Base-by-base conservation (phyloP, 345 rosid species). In the Jatropha curcas region DNA sequence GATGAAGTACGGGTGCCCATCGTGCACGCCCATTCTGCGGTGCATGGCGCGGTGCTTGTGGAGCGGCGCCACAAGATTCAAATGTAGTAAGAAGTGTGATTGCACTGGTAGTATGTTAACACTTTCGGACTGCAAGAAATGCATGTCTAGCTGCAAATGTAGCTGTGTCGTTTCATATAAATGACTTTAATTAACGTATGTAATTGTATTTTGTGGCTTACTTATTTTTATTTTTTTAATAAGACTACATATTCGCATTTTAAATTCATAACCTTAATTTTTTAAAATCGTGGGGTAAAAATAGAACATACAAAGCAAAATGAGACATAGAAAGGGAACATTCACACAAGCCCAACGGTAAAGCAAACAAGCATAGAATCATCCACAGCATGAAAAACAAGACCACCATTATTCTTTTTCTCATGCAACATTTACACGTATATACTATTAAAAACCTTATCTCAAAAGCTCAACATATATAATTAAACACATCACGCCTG, bases 31-130 rank as follows among this genome's bases (percentile, higher is more conserved):
- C 28, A 78, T 82, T 22, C 80, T 93, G 2, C 83, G 76, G 20
- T 90, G 98, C 89, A 88, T 89, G 97, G 92, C 92, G 0, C 79
- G 79, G 79, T 93, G 98, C 76, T 83, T 90, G 80, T 90, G 96
- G 98, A 80, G 90, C 0, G 94, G 93, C 53, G 75, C 64, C 8
- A 35, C 87, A 5, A 84, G 59, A 72, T 48, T 82, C 0, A 76
- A 65, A 13, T 90, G 98, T 74, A 72, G 67, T 12, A 50, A 63
- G 22, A 82, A 79, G 65, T 90, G 98, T 5, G 82, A 90, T 50
- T 85, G 88, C 72, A 72, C 78, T 60, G 76, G 80, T 4, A 84
- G 80, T 13, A 82, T 82, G 65, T 85, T 88, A 11, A 85, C 71
- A 19, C 81, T 93, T 52, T 41, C 84, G 1, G 86, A 82, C 13